phyloP scores from a whole-genome alignment of 495 filamentous ascomycete genomes.

The Cladorrhinum samala region DNA sequence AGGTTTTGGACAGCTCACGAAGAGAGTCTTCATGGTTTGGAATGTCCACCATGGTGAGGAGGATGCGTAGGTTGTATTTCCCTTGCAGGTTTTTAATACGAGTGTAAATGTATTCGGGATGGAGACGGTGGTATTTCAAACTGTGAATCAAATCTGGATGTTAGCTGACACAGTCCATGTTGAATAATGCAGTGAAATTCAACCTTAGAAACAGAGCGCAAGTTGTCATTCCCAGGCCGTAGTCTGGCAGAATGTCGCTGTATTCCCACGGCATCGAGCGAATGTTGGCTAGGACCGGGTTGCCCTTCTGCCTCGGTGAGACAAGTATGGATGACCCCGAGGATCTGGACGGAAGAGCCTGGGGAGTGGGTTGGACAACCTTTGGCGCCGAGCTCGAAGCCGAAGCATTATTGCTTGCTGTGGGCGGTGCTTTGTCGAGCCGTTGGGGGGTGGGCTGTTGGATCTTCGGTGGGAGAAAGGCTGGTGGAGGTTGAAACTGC shows the following conservation, averaged over 20 bases:
- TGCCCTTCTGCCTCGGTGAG: constrained; percentile 81
- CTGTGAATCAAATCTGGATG: constrained; percentile 31
- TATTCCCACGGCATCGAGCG: constrained; percentile 92
- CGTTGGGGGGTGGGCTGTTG: constrained; percentile 41
- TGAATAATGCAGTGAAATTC: not conserved
- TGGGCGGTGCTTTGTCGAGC: constrained; percentile 37
- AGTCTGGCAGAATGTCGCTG: constrained; percentile 89
- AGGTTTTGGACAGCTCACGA: constrained; percentile 77
- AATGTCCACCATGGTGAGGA: constrained; percentile 91
- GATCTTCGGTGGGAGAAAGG: constrained; percentile 19
- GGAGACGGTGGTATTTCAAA: constrained; percentile 94
- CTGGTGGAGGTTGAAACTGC: constrained; percentile 23
- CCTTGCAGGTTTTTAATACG: constrained; percentile 73
- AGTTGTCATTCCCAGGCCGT: constrained; percentile 78
- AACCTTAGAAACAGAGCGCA: constrained; percentile 76
- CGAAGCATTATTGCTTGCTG: constrained; percentile 12
- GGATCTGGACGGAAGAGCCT: constrained; percentile 62
- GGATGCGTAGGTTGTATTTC: constrained; percentile 75
- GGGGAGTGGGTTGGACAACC: constrained; percentile 81
- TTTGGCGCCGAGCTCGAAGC: constrained; percentile 36
- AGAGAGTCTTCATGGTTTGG: constrained; percentile 71
- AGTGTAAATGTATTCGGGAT: constrained; percentile 96
- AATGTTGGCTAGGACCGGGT: constrained; percentile 81
- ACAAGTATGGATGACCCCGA: constrained; percentile 77
- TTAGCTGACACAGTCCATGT: no score